These are phyloP conservation scores for Fraxinus sp. DNA, from an alignment of 305 asterid species.

Conservation along the genomic window DNA sequence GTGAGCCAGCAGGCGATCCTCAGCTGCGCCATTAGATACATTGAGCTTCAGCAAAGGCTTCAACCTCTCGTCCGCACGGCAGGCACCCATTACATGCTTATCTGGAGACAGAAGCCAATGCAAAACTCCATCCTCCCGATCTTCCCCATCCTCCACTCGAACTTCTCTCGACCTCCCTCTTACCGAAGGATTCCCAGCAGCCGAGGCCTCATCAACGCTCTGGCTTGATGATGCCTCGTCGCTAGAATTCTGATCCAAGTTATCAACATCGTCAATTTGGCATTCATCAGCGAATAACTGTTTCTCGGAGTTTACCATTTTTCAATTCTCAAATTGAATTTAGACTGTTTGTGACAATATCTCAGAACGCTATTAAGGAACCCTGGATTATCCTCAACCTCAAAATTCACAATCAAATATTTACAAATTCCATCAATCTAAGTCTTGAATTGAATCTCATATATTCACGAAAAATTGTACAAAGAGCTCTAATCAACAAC, in stretches of 20 bases:
- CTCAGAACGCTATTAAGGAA: background rate
- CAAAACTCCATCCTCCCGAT: conserved; percentile 48
- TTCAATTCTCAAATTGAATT: conserved; percentile 5
- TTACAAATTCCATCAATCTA: background rate
- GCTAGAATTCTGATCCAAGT: conserved; percentile 35
- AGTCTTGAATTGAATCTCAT: background rate
- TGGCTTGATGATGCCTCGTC: conserved; percentile 32
- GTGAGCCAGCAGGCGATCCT: conserved; percentile 74
- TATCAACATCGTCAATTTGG: conserved; percentile 37
- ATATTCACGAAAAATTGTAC: background rate
- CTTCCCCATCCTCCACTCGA: conserved; percentile 55
- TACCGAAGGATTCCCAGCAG: conserved; percentile 36
- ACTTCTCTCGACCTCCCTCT: conserved; percentile 54
- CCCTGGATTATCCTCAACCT: background rate
- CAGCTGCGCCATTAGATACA: conserved; percentile 66
- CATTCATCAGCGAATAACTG: conserved; percentile 36
- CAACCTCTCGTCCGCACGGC: conserved; percentile 96
- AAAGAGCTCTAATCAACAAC: background rate
- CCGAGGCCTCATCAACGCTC: conserved; percentile 30
- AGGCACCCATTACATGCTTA: conserved; percentile 89
- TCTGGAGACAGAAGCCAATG: conserved; percentile 78
- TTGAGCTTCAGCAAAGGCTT: conserved; percentile 86
- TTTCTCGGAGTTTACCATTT: conserved; percentile 44
- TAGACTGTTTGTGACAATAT: background rate
- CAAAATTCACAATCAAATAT: background rate